Evolutionary conservation across 768 basidiomycete species (phyloP), one percentile per base, ranked within the genome.

Genomic region (Russula sp.): DNA sequence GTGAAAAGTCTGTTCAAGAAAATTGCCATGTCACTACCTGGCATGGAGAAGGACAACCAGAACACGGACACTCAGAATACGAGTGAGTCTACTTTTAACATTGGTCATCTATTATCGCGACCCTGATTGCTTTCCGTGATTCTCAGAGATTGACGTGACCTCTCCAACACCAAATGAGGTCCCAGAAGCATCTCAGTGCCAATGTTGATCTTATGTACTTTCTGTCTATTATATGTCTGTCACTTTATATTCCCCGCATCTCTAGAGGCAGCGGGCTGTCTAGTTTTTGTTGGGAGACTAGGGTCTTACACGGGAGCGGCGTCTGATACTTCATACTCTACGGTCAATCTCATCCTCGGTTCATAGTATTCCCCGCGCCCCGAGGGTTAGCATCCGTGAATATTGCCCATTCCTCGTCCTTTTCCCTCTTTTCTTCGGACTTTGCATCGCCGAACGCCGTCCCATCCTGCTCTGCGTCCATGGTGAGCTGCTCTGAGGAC

Each of bases 1-100:
- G 97, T 99, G 66, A 99, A 99, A 80, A 92, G 92, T 69, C 76
- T 99, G 69, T 99, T 99, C 83, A 95, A 98, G 80, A 98, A 98
- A 82, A 99, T 99, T 69, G 97, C 97, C 1, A 87, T 98, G 88
- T 94, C 94, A 2, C 77, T 99, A 56, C 96, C 97, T 22, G 97
- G 97, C 14, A 94, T 94, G 85, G 93, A 95, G 71, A 93, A 90
- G 74, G 91, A 88, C 40, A 80, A 71, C 26, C 86, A 87, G 67
- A 77, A 75, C 46, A 82, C 72, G 5, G 77, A 77, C 28, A 66
- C 73, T 22, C 78, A 81, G 66, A 83, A 82, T 61, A 69, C 80
- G 18, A 82, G 82, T 83, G 70, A 36, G 74, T 72, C 22, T 32
- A 50, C 14, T 20, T 24, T 52, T 32, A 24, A 44, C 40, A 38